phyloP scores from a whole-genome alignment of 495 filamentous ascomycete genomes.

The Mycothermus thermophilus region DNA sequence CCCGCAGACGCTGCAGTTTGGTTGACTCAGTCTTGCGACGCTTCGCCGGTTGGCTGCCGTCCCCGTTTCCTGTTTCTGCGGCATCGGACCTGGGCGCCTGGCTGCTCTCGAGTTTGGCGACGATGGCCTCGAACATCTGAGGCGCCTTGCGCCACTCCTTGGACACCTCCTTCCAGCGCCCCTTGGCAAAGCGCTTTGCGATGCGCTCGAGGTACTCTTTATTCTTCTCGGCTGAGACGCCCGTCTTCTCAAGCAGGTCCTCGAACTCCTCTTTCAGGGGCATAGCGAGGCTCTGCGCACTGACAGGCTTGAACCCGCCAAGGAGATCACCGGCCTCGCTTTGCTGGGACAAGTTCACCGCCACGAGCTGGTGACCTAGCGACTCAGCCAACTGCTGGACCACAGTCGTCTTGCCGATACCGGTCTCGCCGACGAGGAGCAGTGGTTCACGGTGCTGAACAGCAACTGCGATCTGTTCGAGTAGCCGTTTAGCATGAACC shows the following conservation, averaged over 20 bases:
- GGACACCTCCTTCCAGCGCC: constrained; percentile 71
- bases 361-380: constrained; percentile 67
- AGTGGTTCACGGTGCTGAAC: constrained; percentile 76
- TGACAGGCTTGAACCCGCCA: constrained; percentile 92
- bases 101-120: constrained; percentile 34
- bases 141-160: constrained; percentile 81
- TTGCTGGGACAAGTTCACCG: constrained; percentile 93
- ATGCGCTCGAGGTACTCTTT: constrained; percentile 69
- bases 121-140: constrained; percentile 63
- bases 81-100: constrained; percentile 6
- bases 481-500: constrained; percentile 50
- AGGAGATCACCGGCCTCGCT: constrained; percentile 88
- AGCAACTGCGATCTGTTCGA: constrained; percentile 77
- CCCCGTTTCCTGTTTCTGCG: constrained; percentile 25
- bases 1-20: constrained; percentile 41
- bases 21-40: constrained; percentile 63
- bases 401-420: constrained; percentile 92
- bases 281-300: constrained; percentile 70
- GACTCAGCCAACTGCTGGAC: constrained; percentile 81
- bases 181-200: constrained; percentile 60
- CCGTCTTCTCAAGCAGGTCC: constrained; percentile 66
- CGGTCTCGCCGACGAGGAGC: constrained; percentile 90
- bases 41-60: constrained; percentile 60
- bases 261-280: constrained; percentile 91
- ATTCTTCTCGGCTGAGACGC: constrained; percentile 74